Evolutionary conservation across 164 flowering plant genomes (phyloP).

Genomic region (Cinnamomum chago): DNA sequence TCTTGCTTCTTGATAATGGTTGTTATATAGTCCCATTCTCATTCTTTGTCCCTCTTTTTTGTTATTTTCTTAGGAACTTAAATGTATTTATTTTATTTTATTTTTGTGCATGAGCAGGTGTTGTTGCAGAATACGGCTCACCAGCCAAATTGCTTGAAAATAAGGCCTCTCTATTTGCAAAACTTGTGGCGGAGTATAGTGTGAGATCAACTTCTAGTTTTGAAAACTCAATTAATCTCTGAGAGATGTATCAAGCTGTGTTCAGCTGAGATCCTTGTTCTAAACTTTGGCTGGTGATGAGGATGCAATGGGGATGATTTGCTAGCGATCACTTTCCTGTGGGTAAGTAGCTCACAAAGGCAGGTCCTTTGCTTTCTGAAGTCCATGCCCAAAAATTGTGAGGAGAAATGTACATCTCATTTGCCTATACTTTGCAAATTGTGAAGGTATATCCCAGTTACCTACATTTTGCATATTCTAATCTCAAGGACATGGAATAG

Average conservation of each 20-base stretch:
- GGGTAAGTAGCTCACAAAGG: neutral
- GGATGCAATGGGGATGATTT: neutral
- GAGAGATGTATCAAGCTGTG: neutral
- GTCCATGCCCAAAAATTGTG: no score
- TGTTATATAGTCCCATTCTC: conserved; percentile 4
- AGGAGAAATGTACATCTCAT: no score
- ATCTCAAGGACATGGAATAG: no score
- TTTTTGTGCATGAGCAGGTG: conserved; percentile 31
- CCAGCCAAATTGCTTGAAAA: conserved; percentile 57
- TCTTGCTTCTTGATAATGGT: conserved; percentile 57
- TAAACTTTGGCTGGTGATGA: neutral
- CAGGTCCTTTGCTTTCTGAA: no score
- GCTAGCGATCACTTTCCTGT: neutral
- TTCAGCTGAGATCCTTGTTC: neutral
- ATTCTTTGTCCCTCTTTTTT: no score
- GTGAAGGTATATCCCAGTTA: no score
- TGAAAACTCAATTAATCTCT: conserved; percentile 5
- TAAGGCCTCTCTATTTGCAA: conserved; percentile 59
- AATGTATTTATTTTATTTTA: neutral
- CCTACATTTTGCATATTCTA: no score
- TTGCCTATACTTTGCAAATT: no score
- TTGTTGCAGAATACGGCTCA: conserved; percentile 53
- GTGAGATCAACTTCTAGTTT: conserved; percentile 41
- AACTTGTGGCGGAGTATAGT: conserved; percentile 68
- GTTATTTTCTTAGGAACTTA: neutral